A percentile compares a stretch with the other conserved stretches of the same genome.
Conservation (phyloP, 305 asterid genomes). For the Fraxinus floribunda region DNA sequence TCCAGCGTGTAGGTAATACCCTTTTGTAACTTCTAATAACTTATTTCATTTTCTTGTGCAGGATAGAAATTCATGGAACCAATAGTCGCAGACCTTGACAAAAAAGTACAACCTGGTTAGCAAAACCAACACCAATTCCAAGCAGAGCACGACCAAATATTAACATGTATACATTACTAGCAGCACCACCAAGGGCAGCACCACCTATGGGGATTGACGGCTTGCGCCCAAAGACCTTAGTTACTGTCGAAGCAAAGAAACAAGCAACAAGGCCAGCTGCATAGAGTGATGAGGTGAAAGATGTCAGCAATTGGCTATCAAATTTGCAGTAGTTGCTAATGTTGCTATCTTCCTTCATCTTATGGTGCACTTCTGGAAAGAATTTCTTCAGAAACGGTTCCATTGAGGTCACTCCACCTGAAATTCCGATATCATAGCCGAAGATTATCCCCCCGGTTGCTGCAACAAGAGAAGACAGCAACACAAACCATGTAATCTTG, state of each 20-base stretch:
- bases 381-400: slow-evolving; percentile 49
- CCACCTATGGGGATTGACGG: slow-evolving; percentile 37
- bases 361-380: slow-evolving; percentile 47
- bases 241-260: slow-evolving; percentile 47
- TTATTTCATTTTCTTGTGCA: background rate
- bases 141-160: slow-evolving; percentile 49
- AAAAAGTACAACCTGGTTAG: slow-evolving; percentile 38
- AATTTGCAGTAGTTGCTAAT: slow-evolving; percentile 57
- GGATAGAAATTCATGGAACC: background rate
- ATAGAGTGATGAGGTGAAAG: slow-evolving; percentile 54
- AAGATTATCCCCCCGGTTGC: slow-evolving; percentile 50
- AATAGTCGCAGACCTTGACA: background rate
- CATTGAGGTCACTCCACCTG: slow-evolving; percentile 66
- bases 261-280: slow-evolving; percentile 52
- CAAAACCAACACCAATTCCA: slow-evolving; percentile 62
- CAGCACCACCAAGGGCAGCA: slow-evolving; percentile 45
- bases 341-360: slow-evolving; percentile 35
- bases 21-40: background rate
- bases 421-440: slow-evolving; percentile 59
- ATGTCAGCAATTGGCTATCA: slow-evolving; percentile 54
- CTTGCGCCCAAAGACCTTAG: slow-evolving; percentile 47
- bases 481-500: slow-evolving; percentile 43
- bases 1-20: background rate
- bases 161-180: slow-evolving; percentile 45
- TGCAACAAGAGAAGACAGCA: slow-evolving; percentile 51